A percentile compares a stretch with the other conserved stretches of the same genome.
phyloP scores from a whole-genome alignment of 371 early-diverging fungal genomes.

The Mucor circinelloides region DNA sequence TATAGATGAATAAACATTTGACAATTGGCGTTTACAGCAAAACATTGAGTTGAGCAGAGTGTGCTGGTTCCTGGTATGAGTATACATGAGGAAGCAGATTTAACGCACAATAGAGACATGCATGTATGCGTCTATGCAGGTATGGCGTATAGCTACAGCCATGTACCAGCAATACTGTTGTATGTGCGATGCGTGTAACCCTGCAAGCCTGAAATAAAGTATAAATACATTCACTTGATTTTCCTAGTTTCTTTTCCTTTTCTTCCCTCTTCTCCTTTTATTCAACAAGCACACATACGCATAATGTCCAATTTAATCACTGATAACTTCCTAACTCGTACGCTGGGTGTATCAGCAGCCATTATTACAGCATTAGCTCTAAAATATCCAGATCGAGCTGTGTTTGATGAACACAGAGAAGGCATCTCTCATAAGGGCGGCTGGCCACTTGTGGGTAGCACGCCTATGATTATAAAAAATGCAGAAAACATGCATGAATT shows the following conservation, averaged over 20 bases:
- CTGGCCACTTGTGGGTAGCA: conserved; percentile 28
- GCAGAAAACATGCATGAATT: conserved; percentile 23
- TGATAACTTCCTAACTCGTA: conserved; percentile 2
- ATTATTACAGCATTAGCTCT: conserved; percentile 17
- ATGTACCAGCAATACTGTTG: neutral
- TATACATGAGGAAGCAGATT: neutral
- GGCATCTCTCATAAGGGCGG: conserved; percentile 18
- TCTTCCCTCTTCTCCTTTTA: conserved; percentile 1
- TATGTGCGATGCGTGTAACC: neutral
- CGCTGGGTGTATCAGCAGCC: conserved; percentile 20
- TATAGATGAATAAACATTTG: neutral
- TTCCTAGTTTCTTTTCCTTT: neutral
- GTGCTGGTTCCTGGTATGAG: too few relatives aligned
- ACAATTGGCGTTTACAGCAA: neutral
- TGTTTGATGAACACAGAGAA: conserved; percentile 26
- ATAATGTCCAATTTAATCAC: neutral
- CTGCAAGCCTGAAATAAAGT: neutral
- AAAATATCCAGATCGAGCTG: conserved; percentile 31
- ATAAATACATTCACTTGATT: neutral
- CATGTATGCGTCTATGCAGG: neutral
- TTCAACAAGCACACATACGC: neutral
- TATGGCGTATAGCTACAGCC: too few relatives aligned
- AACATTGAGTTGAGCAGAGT: neutral
- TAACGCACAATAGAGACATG: neutral
- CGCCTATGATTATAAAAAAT: conserved; percentile 12